Conservation (phyloP, 805 yeast species). For the Myxozyma udenii region DNA sequence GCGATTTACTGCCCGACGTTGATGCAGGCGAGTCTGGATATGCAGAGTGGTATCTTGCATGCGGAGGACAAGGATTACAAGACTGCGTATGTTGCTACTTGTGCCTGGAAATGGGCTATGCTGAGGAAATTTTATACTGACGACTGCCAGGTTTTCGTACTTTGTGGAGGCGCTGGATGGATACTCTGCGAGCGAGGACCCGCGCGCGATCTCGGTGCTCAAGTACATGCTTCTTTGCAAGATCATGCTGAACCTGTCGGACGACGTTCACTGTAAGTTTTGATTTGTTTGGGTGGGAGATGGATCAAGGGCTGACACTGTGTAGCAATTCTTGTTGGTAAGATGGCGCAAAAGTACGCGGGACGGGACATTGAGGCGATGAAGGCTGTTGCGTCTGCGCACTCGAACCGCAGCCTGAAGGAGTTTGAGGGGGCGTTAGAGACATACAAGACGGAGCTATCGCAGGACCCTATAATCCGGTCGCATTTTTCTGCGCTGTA, state of each 20-base stretch:
- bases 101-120: not conserved
- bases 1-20: slow-evolving; percentile 92
- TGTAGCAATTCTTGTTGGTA: slow-evolving; percentile 59
- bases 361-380: slow-evolving; percentile 90
- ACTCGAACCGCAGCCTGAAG: slow-evolving; percentile 80
- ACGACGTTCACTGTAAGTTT: slow-evolving; percentile 66
- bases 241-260: slow-evolving; percentile 84
- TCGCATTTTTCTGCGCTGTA: slow-evolving; percentile 89
- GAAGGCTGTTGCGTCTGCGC: slow-evolving; percentile 89
- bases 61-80: slow-evolving; percentile 96
- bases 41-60: slow-evolving; percentile 91
- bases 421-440: slow-evolving; percentile 85
- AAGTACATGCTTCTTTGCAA: slow-evolving; percentile 91
- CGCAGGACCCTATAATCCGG: slow-evolving; percentile 82
- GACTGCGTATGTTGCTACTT: slow-evolving; percentile 53
- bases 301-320: too few relatives aligned
- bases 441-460: slow-evolving; percentile 64
- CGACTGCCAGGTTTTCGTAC: slow-evolving; percentile 76
- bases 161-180: slow-evolving; percentile 95
- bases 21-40: slow-evolving; percentile 89
- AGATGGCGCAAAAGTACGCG: slow-evolving; percentile 68
- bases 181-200: slow-evolving; percentile 61
- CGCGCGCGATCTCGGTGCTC: slow-evolving; percentile 65
- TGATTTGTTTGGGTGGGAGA: too few relatives aligned
- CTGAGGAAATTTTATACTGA: not conserved